Base-by-base conservation (phyloP, 2,329 filamentous ascomycete species). In the Aspergillus unguis region DNA sequence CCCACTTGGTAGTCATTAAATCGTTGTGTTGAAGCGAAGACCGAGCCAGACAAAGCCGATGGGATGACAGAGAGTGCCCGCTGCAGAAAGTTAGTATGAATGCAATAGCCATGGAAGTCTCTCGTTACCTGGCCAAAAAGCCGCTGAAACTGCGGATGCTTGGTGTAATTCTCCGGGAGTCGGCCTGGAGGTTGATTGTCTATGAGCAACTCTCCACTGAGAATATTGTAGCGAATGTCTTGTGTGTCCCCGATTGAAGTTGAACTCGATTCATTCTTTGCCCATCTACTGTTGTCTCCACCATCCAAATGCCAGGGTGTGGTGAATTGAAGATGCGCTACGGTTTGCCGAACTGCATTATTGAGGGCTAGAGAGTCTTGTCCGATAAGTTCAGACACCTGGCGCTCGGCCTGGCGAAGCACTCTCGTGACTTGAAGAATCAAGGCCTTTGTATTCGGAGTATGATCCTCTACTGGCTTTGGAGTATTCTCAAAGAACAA, bases 11-110 rank as follows among this genome's bases (percentile, higher is more conserved):
- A 58, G 3, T 62, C 66, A 17, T 52, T 50, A 43, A 69, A 57
- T 4, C 50, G 31, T 28, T 58, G 58, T 9, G 59, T 58, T 3
- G 67, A 66, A 50, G 68, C 62, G 50, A 71, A 76, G 11, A 54
- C 51, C 64, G 75, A 71, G 3, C 68, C 70, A 7, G 7, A 27
- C 57, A 69, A 62, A 35, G 59, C 62, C 1, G 70, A 72, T 17
- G 71, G 65, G 17, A 70, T 52, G 4, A 71, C 69, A 11, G 65
- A 65, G 17, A 75, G 44, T 17, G 67, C 56, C 33, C 48, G 44
- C 57, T 59, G 11, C 38, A 17, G 40, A 26, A 28, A 25, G 46
- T 51, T 6, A 58, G 40, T 23, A 17, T 23, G 5, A 10, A 23
- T n/a, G 38, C 29, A 31, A 1, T 10, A 26, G 17, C 17, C 29